A percentile compares a stretch with the other conserved stretches of the same genome.
These are phyloP conservation scores for Saccharomyces hybrid DNA, from an alignment of 1,139 yeast genomes.

Conservation along the genomic window DNA sequence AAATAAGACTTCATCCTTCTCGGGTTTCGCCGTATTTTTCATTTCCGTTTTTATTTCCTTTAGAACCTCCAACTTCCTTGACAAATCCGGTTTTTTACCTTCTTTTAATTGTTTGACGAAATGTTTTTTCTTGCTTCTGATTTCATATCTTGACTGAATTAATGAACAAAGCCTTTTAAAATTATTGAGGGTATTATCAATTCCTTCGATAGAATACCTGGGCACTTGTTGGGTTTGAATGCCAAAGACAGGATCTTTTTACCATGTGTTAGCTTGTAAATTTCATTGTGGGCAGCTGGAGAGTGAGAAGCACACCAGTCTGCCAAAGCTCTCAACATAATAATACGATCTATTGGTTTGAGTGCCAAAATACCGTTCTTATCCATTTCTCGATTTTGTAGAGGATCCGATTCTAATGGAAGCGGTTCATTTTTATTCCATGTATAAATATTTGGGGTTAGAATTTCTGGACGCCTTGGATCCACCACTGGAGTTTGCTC, in stretches of 20 bases:
- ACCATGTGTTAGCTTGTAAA: conserved; percentile 29
- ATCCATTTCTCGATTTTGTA: conserved; percentile 37
- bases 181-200: conserved; percentile 18
- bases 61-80: conserved; percentile 19
- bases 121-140: conserved; percentile 28
- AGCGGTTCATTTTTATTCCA: conserved; percentile 19
- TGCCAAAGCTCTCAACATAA: conserved; percentile 40
- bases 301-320: conserved; percentile 46
- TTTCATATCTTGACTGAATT: conserved; percentile 24
- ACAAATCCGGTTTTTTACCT: conserved; percentile 25
- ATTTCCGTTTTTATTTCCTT: conserved; percentile 19
- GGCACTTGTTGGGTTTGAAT: conserved; percentile 29
- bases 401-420: conserved; percentile 28
- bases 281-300: conserved; percentile 37
- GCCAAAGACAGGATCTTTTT: conserved; percentile 30
- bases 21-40: conserved; percentile 13
- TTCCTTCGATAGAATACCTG: conserved; percentile 26
- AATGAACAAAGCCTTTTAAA: conserved; percentile 24
- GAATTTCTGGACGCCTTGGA: conserved; percentile 36
- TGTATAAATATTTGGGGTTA: conserved; percentile 23
- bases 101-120: conserved; percentile 25
- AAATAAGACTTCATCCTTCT: conserved; percentile 13
- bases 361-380: conserved; percentile 41
- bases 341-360: conserved; percentile 41
- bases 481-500: conserved; percentile 35